These are phyloP conservation scores for Blattamonas nauphoetae DNA, from an alignment of 78 protist species.

Conservation along the genomic window DNA sequence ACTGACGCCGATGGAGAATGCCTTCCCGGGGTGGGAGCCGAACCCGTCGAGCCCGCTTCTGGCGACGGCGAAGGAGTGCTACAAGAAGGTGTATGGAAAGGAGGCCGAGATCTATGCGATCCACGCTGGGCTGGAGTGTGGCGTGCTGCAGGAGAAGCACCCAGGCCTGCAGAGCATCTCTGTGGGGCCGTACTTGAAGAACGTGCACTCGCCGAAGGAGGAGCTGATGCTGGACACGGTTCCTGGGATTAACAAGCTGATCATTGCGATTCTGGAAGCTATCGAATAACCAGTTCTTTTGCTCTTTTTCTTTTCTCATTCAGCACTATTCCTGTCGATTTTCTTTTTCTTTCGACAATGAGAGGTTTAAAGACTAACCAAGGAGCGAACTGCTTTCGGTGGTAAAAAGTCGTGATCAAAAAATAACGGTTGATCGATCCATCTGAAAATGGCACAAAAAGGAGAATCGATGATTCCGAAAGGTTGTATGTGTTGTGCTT, in stretches of 20 bases:
- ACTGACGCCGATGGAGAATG: background rate
- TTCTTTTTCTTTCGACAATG: no score
- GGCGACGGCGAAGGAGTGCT: background rate
- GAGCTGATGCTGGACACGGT: background rate
- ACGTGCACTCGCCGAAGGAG: slow-evolving; percentile 25
- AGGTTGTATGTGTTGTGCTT: no score
- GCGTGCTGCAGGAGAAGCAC: slow-evolving; percentile 7
- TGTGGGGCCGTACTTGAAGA: slow-evolving; percentile 11
- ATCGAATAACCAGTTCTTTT: background rate
- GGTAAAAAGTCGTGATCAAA: no score
- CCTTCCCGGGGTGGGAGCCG: slow-evolving; percentile 21
- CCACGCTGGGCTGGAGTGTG: slow-evolving; percentile 22
- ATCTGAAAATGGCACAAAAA: no score
- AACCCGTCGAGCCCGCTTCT: background rate
- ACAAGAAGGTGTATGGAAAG: background rate
- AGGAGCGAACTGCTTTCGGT: no score
- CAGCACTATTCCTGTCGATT: no score
- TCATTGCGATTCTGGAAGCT: background rate
- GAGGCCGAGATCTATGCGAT: slow-evolving; percentile 24
- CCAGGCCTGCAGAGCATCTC: slow-evolving; percentile 18
- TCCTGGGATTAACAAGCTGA: background rate
- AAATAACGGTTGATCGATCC: no score
- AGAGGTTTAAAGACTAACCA: no score
- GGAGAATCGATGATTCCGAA: no score
- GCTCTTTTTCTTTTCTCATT: no score